Base-by-base conservation (phyloP, 225 moss, liverwort and hornwort genomes). In the Climacium dendroides region DNA sequence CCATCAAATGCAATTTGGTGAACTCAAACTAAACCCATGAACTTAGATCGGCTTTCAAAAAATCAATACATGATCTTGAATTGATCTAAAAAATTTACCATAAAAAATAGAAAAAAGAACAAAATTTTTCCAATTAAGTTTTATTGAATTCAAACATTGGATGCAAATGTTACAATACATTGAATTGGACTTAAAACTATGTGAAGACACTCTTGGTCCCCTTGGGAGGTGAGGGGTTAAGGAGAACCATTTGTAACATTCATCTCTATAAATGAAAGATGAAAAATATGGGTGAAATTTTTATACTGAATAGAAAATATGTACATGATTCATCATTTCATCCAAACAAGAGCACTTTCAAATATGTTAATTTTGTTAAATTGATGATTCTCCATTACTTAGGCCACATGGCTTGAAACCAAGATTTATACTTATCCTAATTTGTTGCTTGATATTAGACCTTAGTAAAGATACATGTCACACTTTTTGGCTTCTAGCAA, bases 331-430 rank as follows among this genome's bases (percentile, higher is more conserved):
- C 14, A 6, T 64, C 19, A 35, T 65, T 65, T n/a, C 65, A 69
- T 43, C 16, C 9, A 26, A 71, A 28, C 0, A 43, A 70, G 28
- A 43, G 16, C 0, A 5, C 0, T 39, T 3, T n/a, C n/a, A n/a
- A 19, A 29, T 1, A 15, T 0, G 0, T 23, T 10, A 39, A 39
- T 39, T 69, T 69, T 1, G 12, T 24, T 14, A 39, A 41, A 8
- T 25, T 69, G 5, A 69, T 2, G 1, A 41, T 69, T 24, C 25
- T 69, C 3, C 24, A 25, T 41, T 13, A 69, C 14, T 39, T 24
- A 41, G 8, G 8, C 14, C 5, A 7, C 0, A 1, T 7, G 4
- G 1, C 2, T 11, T 23, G 7, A 37, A 67, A 37, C 13, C 37
- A 37, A 37, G 37, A 67, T 13, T 7, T 37, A 7, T n/a, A n/a